A percentile compares a stretch with the other conserved stretches of the same genome.
Conservation (phyloP, 2,329 filamentous ascomycete genomes). For the Aspergillus sp. region DNA sequence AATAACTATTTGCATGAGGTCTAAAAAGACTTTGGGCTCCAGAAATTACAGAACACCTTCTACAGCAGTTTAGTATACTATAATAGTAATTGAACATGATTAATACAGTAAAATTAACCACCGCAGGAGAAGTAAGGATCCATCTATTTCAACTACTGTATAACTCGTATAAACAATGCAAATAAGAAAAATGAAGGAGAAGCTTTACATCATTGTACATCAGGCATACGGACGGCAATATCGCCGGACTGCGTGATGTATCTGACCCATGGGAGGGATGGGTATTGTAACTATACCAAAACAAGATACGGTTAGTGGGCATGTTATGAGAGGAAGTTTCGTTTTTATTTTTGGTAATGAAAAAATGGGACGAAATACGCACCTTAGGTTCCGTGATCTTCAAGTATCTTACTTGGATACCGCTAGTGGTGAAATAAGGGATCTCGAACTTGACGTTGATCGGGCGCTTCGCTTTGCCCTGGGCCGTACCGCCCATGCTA, state of each 20-base stretch:
- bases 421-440: constrained; percentile 99
- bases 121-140: not conserved
- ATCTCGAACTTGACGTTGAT: constrained; percentile 99
- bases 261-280: constrained; percentile 92
- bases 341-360: no score
- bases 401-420: constrained; percentile 95
- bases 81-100: no score
- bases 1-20: no score
- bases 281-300: constrained; percentile 82
- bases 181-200: not conserved
- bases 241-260: constrained; percentile 99
- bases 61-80: no score
- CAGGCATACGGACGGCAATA: constrained; percentile 92
- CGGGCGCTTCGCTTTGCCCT: constrained; percentile 86
- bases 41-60: no score
- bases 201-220: constrained; percentile 64
- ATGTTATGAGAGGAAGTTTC: not conserved
- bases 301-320: not conserved
- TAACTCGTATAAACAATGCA: not conserved
- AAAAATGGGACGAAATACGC: constrained; percentile 35
- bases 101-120: not conserved
- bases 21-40: no score
- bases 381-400: constrained; percentile 99
- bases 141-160: constrained; percentile 10
- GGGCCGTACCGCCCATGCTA: constrained; percentile 88